Conservation (phyloP, 2,329 filamentous ascomycete species). For the Aureobasidium sp. region DNA sequence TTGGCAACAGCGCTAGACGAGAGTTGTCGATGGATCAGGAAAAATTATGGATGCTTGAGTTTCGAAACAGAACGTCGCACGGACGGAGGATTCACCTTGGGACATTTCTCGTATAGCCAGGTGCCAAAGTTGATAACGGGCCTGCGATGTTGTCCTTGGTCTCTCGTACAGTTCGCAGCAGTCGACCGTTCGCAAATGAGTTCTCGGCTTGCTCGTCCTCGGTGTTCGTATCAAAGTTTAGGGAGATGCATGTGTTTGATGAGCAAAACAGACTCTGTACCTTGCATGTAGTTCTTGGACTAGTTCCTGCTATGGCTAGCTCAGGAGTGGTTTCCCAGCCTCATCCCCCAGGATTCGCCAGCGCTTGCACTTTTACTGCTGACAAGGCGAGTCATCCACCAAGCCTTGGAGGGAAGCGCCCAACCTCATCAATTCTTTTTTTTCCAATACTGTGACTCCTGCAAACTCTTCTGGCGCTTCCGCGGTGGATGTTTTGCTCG, state of each 20-base stretch:
- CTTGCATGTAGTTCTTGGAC: slow-evolving; percentile 2
- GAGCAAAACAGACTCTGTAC: slow-evolving; percentile 4
- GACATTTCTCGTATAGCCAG: background rate
- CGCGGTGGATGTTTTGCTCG: background rate
- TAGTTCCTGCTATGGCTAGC: slow-evolving; percentile 10
- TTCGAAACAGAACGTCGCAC: slow-evolving; percentile 8
- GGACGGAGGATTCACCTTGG: slow-evolving; percentile 7
- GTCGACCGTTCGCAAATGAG: background rate
- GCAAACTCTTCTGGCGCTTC: background rate
- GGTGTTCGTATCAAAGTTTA: background rate
- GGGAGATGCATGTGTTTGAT: background rate
- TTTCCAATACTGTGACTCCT: background rate
- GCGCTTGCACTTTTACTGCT: slow-evolving; percentile 5
- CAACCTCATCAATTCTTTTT: background rate
- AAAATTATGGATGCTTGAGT: slow-evolving; percentile 12
- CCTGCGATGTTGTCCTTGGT: background rate
- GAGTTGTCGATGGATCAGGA: background rate
- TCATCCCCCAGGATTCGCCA: slow-evolving; percentile 9
- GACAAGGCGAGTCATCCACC: background rate
- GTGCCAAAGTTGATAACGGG: background rate
- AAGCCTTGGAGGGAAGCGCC: slow-evolving; percentile 1
- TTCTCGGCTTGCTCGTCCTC: background rate
- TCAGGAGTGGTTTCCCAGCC: slow-evolving; percentile 9
- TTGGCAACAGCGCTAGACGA: background rate
- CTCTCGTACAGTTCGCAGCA: background rate